These are phyloP conservation scores for Lathyrus sativus DNA, from an alignment of 306 rosid species.

Conservation along the genomic window DNA sequence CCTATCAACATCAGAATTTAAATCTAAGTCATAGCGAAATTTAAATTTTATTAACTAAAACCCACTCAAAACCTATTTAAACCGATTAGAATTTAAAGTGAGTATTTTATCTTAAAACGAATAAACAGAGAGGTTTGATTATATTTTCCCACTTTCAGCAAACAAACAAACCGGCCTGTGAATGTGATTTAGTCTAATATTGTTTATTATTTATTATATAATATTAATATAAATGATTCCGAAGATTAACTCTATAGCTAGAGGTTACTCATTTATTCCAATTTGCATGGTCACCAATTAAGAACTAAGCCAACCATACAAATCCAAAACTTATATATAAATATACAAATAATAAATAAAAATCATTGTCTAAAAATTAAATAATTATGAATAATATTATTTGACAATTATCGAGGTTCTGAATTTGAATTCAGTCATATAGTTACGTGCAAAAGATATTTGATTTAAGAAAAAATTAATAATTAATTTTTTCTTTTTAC, in stretches of 20 bases:
- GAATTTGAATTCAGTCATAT: no score
- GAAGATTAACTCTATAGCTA: background rate
- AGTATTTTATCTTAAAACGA: no score
- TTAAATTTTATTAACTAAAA: no score
- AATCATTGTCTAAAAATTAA: background rate
- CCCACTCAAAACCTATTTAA: no score
- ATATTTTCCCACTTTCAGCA: background rate
- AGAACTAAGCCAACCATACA: conserved; percentile 20
- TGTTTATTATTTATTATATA: background rate
- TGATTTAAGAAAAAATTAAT: no score
- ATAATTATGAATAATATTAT: background rate
- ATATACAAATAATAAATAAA: background rate
- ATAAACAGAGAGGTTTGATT: background rate
- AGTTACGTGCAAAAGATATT: no score
- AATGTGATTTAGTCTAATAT: conserved; percentile 6
- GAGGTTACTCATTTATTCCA: conserved; percentile 15
- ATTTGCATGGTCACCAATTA: background rate
- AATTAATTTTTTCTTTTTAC: background rate
- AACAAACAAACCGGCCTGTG: conserved; percentile 10
- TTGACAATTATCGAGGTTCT: no score
- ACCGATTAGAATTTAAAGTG: no score
- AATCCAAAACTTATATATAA: conserved; percentile 1
- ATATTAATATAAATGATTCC: background rate
- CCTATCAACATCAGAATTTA: no score
- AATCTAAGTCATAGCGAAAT: no score